Percentiles rank a stretch among this genome's conserved stretches.
Conservation (phyloP, 202 grass and related monocot species). For the Elaeis oleifera region DNA sequence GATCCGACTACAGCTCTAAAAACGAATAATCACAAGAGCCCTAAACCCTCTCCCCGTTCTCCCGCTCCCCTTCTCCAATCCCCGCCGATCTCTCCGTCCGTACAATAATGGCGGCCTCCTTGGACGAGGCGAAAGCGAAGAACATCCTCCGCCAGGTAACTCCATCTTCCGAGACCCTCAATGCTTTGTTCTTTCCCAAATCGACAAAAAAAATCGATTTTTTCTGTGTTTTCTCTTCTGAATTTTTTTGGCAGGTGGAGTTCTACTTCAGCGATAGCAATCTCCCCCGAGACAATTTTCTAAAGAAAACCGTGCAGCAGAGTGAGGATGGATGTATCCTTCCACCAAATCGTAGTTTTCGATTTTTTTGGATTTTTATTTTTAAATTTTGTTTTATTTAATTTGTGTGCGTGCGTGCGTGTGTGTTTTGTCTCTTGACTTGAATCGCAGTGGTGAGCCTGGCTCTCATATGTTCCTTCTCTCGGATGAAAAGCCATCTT, state of each 20-base stretch:
- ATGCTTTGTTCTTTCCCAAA: no score
- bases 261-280: slow-evolving; percentile 98
- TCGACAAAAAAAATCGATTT: background rate
- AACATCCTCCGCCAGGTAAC: slow-evolving; percentile 19
- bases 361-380: slow-evolving; percentile 5
- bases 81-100: no score
- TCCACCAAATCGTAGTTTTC: background rate
- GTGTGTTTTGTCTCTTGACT: background rate
- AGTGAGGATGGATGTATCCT: slow-evolving; percentile 72
- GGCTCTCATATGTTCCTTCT: slow-evolving; percentile 80
- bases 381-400: background rate
- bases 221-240: background rate
- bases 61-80: no score
- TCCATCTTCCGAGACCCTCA: background rate
- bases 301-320: slow-evolving; percentile 52
- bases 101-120: slow-evolving; percentile 1
- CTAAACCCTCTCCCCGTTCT: background rate
- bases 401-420: no score
- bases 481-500: slow-evolving; percentile 62
- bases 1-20: no score
- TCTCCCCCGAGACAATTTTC: slow-evolving; percentile 69
- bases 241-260: slow-evolving; percentile 48
- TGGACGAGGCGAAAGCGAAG: slow-evolving; percentile 20
- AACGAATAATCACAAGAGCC: background rate
- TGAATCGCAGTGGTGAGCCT: slow-evolving; percentile 65